phyloP scores from a whole-genome alignment of 2,329 filamentous ascomycete species.

The Fusarium redolens region DNA sequence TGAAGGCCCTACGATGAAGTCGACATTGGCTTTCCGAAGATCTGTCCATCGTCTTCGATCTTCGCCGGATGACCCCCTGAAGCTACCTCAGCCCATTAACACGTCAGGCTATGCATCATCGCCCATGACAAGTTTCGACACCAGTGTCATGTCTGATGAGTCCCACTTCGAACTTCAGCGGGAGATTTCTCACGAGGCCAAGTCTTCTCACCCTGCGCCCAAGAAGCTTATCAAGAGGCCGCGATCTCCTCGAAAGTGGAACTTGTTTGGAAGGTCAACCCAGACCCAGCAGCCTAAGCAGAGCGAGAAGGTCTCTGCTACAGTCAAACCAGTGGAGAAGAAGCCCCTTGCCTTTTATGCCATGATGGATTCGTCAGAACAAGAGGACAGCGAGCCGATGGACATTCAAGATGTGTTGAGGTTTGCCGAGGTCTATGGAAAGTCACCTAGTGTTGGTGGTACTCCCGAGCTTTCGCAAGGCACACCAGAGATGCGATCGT shows the following conservation, averaged over 20 bases:
- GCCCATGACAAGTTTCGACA: slow-evolving; percentile 67
- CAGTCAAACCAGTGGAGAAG: slow-evolving; percentile 60
- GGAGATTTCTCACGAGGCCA: slow-evolving; percentile 49
- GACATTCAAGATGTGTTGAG: slow-evolving; percentile 60
- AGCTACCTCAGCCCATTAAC: slow-evolving; percentile 65
- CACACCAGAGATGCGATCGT: slow-evolving; percentile 29
- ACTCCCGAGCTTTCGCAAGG: slow-evolving; percentile 29
- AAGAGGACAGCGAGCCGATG: slow-evolving; percentile 58
- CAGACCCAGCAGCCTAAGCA: slow-evolving; percentile 58
- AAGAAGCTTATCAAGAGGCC: slow-evolving; percentile 68
- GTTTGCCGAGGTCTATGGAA: slow-evolving; percentile 57
- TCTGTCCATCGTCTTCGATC: slow-evolving; percentile 64
- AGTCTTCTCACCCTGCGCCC: slow-evolving; percentile 47
- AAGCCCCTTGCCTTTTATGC: slow-evolving; percentile 70
- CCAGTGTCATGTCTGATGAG: slow-evolving; percentile 68
- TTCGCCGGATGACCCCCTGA: slow-evolving; percentile 57
- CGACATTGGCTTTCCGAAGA: slow-evolving; percentile 65
- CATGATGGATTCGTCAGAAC: slow-evolving; percentile 70
- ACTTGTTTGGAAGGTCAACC: slow-evolving; percentile 67
- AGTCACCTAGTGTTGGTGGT: slow-evolving; percentile 30
- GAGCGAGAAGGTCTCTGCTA: slow-evolving; percentile 57
- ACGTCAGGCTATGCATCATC: slow-evolving; percentile 58
- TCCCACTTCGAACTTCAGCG: slow-evolving; percentile 58
- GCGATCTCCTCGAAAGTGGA: slow-evolving; percentile 71
- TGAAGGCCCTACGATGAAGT: slow-evolving; percentile 59